phyloP scores from a whole-genome alignment of 805 yeast species.

The Ogataea methylovora region DNA sequence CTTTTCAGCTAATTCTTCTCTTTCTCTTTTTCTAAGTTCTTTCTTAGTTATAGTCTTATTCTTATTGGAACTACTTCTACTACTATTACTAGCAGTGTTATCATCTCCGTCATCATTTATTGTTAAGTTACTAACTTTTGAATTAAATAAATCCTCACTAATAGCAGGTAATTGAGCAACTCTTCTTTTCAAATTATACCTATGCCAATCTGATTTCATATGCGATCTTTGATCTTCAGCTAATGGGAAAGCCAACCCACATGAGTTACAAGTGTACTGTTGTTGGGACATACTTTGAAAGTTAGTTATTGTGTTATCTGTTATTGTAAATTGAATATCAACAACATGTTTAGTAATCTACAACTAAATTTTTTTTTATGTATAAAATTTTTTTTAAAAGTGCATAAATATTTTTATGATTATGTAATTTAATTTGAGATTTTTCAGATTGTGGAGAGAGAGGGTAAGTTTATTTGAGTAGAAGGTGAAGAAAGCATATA shows the following conservation, averaged over 20 bases:
- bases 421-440: too few relatives aligned
- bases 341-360: too few relatives aligned
- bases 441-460: too few relatives aligned
- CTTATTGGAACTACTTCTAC: constrained; percentile 9
- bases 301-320: too few relatives aligned
- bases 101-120: constrained; percentile 14
- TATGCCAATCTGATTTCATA: constrained; percentile 98
- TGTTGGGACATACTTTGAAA: constrained; percentile 2
- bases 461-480: too few relatives aligned
- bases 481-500: too few relatives aligned
- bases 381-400: too few relatives aligned
- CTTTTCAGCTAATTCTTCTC: constrained; percentile 41
- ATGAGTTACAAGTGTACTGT: constrained; percentile 72
- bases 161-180: constrained; percentile 80
- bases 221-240: constrained; percentile 87
- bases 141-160: constrained; percentile 18
- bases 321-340: too few relatives aligned
- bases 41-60: constrained; percentile 34
- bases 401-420: too few relatives aligned
- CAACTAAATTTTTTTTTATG: too few relatives aligned
- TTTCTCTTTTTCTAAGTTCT: constrained; percentile 41
- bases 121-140: constrained; percentile 16
- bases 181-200: constrained; percentile 89
- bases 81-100: constrained; percentile 10
- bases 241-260: constrained; percentile 70